Evolutionary conservation across 805 yeast species (phyloP).

Genomic region (Saccharomycopsis fibuligera): DNA sequence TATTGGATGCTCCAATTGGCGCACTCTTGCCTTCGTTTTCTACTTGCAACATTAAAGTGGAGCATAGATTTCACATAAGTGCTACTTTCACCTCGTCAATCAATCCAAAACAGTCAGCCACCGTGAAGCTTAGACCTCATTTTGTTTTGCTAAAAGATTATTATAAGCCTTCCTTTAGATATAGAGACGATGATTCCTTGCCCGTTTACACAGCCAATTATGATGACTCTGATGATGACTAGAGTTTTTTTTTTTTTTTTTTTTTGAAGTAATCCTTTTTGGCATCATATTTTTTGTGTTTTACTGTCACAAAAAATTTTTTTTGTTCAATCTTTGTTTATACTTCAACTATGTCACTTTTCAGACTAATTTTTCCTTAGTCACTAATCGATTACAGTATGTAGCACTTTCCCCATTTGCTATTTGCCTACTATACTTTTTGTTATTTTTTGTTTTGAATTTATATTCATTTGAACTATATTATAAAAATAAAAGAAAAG

Average conservation of each 20-base stretch:
- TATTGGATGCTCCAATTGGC: constrained; percentile 6
- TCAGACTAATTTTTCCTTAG: background rate
- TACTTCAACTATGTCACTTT: background rate
- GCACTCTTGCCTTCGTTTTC: constrained; percentile 17
- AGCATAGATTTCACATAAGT: constrained; percentile 14
- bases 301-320: background rate
- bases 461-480: no score
- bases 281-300: background rate
- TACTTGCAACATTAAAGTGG: constrained; percentile 16
- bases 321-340: background rate
- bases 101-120: constrained; percentile 11
- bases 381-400: background rate
- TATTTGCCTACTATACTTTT: no score
- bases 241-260: background rate
- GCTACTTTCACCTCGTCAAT: constrained; percentile 11
- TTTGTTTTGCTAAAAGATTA: constrained; percentile 17
- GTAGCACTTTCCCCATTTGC: no score
- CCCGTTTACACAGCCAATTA: constrained; percentile 5
- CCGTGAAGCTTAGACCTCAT: constrained; percentile 11
- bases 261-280: no score
- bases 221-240: constrained; percentile 6
- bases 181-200: constrained; percentile 3
- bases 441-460: no score
- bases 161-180: background rate
- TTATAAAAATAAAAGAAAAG: no score